Evolutionary conservation across 1,284 basidiomycete genomes (phyloP).

Genomic region (Entoloma clypeatum): DNA sequence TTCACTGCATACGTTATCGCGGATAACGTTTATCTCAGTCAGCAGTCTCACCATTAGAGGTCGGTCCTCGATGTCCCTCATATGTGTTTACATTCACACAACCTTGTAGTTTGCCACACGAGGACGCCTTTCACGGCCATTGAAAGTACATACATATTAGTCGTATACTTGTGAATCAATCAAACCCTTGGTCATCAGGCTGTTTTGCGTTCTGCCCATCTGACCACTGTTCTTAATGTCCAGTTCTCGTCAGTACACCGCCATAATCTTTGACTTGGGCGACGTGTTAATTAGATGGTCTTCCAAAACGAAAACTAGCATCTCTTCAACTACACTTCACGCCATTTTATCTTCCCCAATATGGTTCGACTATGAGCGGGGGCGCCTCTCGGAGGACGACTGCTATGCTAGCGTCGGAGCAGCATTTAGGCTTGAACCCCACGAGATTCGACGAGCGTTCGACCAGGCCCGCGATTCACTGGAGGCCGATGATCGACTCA

Average conservation of each 20-base stretch:
- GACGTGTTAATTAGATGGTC: constrained; percentile 60
- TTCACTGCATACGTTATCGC: constrained; percentile 88
- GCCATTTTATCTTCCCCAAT: constrained; percentile 44
- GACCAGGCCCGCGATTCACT: constrained; percentile 45
- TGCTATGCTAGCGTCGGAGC: constrained; percentile 42
- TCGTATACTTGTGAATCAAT: background rate
- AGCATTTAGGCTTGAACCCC: constrained; percentile 38
- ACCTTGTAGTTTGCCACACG: too few relatives aligned
- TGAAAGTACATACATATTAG: too few relatives aligned
- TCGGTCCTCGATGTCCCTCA: background rate
- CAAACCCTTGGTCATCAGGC: background rate
- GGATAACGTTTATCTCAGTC: constrained; percentile 61
- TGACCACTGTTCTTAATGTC: background rate
- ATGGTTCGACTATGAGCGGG: constrained; percentile 57
- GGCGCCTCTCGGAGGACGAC: constrained; percentile 41
- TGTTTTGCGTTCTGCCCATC: background rate
- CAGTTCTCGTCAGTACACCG: constrained; percentile 12
- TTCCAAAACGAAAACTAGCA: constrained; percentile 41
- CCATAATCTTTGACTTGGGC: constrained; percentile 49
- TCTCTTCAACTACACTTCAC: constrained; percentile 42
- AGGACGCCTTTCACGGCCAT: too few relatives aligned
- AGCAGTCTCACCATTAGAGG: constrained; percentile 36
- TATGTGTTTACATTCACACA: too few relatives aligned
- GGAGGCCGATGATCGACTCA: constrained; percentile 40
- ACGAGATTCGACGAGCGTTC: constrained; percentile 42